Evolutionary conservation across 352 stramenopile species (phyloP).

Genomic region (Phytophthora hybrid): DNA sequence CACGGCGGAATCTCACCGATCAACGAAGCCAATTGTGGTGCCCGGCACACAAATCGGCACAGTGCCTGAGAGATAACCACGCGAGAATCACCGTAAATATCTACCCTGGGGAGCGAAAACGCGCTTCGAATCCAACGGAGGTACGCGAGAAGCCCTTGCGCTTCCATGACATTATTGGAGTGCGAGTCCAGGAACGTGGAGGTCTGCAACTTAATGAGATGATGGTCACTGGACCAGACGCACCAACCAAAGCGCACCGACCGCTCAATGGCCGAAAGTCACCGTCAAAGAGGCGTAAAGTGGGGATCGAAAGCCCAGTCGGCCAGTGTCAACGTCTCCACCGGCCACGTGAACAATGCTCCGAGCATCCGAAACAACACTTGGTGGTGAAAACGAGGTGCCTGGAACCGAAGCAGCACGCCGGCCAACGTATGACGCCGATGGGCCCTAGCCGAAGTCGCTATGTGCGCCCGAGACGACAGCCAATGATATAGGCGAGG

Average conservation of each 20-base stretch:
- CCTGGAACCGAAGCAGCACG: too few species aligned
- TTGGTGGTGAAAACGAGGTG: too few species aligned
- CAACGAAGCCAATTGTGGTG: not conserved
- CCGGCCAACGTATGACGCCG: too few species aligned
- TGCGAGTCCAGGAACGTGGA: constrained; percentile 1
- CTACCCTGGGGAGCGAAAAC: not conserved
- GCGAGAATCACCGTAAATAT: constrained; percentile 24
- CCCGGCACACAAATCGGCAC: not conserved
- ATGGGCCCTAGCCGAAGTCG: too few species aligned
- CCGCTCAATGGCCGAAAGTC: not conserved
- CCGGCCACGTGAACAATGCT: too few species aligned
- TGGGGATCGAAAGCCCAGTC: too few species aligned
- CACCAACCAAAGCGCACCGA: constrained; percentile 12
- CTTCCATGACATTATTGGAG: constrained; percentile 38
- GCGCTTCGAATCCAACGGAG: constrained; percentile 9
- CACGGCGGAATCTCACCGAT: constrained; percentile 16
- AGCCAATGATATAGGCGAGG: too few species aligned
- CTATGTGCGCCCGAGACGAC: too few species aligned
- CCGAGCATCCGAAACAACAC: too few species aligned
- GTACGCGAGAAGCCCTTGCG: constrained; percentile 22
- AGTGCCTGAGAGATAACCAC: constrained; percentile 26
- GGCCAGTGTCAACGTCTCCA: too few species aligned
- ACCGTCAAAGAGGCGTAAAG: not conserved
- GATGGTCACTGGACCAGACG: constrained; percentile 5
- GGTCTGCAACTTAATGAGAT: constrained; percentile 13